Percentiles rank a stretch among this genome's conserved stretches.
phyloP scores from a whole-genome alignment of 345 rosid genomes.

The Brassica rapa region DNA sequence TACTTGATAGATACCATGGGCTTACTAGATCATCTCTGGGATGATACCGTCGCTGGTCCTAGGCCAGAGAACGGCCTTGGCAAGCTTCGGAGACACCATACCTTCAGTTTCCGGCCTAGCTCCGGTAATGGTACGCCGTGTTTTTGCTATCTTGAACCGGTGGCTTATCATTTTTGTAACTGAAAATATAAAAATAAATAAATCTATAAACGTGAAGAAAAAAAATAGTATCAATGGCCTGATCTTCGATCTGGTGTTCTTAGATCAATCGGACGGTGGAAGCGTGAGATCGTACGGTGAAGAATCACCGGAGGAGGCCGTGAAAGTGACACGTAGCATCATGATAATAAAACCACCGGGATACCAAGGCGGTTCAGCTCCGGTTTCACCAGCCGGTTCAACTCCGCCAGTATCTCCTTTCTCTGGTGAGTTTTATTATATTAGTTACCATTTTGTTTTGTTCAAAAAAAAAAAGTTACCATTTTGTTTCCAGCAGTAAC shows the following conservation, averaged over 20 bases:
- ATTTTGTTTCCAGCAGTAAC: not conserved
- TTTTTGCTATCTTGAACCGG: not conserved
- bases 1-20: slow-evolving; percentile 51
- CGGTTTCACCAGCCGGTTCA: slow-evolving; percentile 89
- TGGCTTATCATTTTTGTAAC: not conserved
- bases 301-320: slow-evolving; percentile 41
- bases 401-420: slow-evolving; percentile 82
- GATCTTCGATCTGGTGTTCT: not conserved
- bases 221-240: not conserved
- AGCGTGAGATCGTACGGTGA: slow-evolving; percentile 50
- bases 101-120: slow-evolving; percentile 60
- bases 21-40: slow-evolving; percentile 96
- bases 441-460: not conserved
- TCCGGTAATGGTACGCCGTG: slow-evolving; percentile 82
- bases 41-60: slow-evolving; percentile 98
- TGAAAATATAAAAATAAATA: not conserved
- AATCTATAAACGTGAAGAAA: not conserved
- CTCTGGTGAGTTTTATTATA: slow-evolving; percentile 59
- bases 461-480: not conserved
- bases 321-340: slow-evolving; percentile 78
- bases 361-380: slow-evolving; percentile 71
- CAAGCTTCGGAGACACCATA: slow-evolving; percentile 77
- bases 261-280: slow-evolving; percentile 58
- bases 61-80: slow-evolving; percentile 93
- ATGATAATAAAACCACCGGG: slow-evolving; percentile 93